Conservation (phyloP, 2,329 filamentous ascomycete genomes). For the Pyrenophora tritici-repentis region DNA sequence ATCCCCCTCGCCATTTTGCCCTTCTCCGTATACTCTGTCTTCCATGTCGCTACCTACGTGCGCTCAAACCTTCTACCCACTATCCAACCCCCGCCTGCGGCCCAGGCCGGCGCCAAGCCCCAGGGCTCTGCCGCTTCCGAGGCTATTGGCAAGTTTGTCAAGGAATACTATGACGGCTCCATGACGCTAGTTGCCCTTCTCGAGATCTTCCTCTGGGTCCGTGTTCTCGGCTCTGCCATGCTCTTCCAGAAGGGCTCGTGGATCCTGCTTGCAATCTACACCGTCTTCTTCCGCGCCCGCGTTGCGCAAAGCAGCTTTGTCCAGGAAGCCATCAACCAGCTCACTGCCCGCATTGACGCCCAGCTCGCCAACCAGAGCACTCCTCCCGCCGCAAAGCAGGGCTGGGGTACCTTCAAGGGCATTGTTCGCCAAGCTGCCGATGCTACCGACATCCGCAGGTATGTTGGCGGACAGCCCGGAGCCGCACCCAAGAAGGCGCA, state of each 20-base stretch:
- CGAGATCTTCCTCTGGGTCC: conserved; percentile 85
- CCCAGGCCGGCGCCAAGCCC: conserved; percentile 58
- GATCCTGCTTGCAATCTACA: conserved; percentile 85
- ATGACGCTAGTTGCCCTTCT: conserved; percentile 92
- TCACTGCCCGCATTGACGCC: conserved; percentile 78
- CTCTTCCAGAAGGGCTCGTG: conserved; percentile 90
- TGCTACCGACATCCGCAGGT: conserved; percentile 77
- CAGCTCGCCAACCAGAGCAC: conserved; percentile 84
- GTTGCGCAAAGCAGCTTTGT: conserved; percentile 91
- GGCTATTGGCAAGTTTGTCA: conserved; percentile 88
- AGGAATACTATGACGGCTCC: conserved; percentile 95
- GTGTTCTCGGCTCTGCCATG: conserved; percentile 78
- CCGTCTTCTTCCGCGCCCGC: conserved; percentile 87
- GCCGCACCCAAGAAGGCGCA: conserved; percentile 69
- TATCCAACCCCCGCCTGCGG: conserved; percentile 67
- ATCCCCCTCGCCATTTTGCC: conserved; percentile 88
- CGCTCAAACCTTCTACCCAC: conserved; percentile 92
- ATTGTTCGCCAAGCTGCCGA: conserved; percentile 74
- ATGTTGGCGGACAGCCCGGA: conserved; percentile 61
- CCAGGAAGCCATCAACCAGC: conserved; percentile 75
- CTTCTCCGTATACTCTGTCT: conserved; percentile 95
- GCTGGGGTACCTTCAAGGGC: conserved; percentile 80
- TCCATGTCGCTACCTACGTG: conserved; percentile 97
- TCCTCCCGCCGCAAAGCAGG: conserved; percentile 76
- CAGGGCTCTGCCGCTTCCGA: conserved; percentile 72